Base-by-base conservation (phyloP, 2,329 filamentous ascomycete species). In the Nemania bipapillata region DNA sequence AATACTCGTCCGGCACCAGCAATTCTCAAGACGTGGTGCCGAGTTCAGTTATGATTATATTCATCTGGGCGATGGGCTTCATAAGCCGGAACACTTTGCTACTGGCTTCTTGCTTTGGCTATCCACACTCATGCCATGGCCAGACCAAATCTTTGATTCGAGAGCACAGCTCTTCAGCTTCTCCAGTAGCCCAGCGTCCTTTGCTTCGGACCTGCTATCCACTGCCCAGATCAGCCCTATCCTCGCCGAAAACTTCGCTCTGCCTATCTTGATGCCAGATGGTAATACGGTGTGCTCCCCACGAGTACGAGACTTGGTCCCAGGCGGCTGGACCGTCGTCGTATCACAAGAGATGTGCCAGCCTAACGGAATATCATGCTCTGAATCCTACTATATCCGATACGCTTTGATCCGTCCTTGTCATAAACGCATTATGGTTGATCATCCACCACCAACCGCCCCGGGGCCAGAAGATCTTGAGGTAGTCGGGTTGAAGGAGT, bases 81-180 rank as follows among this genome's bases (percentile, higher is more conserved):
- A 70, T 8, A 63, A 62, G 52, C 70, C 70, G 4, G 67, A 72
- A 26, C 61, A 20, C 15, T 70, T 70, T 45, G 58, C 67, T 22
- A 20, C 67, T 26, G 58, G 65, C 9, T 68, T 72, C 45, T 50
- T 70, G 15, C 45, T 63, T 37, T 72, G 49, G 24, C 11, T 70
- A 30, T 53, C 53, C 2, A 63, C 59, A 8, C 47, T 71, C 40
- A 49, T 58, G 28, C 40, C 30, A 37, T 11, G 15, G 20, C n/a
- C 3, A 0, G 30, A 58, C n/a, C 32, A 45, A 1, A 30, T 20
- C 22, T 64, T 55, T 20, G 45, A 71, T 11, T 22, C 40, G 11
- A 50, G 56, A 35, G 20, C 57, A 15, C 65, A 47, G 11, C 58
- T 70, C 26, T 62, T 73, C 58, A 40, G 53, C 47, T 65, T 73